Percentiles rank a stretch among this genome's conserved stretches.
phyloP scores from a whole-genome alignment of 1,139 yeast genomes.

The Suhomyces ambrosiae region DNA sequence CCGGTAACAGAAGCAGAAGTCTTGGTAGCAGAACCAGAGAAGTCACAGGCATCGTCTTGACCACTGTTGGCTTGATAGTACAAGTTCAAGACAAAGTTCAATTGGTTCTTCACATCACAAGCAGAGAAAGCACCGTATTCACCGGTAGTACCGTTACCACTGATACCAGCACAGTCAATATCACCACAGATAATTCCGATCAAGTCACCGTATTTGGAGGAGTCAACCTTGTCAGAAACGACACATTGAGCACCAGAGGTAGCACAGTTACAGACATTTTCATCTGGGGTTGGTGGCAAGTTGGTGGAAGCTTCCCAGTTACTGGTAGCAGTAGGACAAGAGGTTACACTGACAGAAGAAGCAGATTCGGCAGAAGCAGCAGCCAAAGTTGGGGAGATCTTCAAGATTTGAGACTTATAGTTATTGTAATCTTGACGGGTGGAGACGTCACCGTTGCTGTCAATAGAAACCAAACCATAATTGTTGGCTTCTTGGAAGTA shows the following conservation, averaged over 20 bases:
- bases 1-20: constrained; percentile 22
- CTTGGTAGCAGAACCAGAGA: constrained; percentile 48
- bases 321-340: constrained; percentile 46
- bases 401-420: constrained; percentile 50
- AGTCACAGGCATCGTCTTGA: constrained; percentile 58
- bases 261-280: constrained; percentile 57
- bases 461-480: constrained; percentile 69
- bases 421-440: constrained; percentile 58
- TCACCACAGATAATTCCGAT: constrained; percentile 55
- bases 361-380: constrained; percentile 18
- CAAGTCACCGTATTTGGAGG: constrained; percentile 48
- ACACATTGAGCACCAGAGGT: constrained; percentile 21
- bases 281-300: constrained; percentile 72
- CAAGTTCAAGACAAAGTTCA: constrained; percentile 61
- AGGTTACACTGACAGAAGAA: constrained; percentile 17
- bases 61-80: constrained; percentile 55
- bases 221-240: constrained; percentile 19
- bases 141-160: constrained; percentile 55
- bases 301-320: constrained; percentile 30
- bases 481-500: constrained; percentile 65
- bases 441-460: constrained; percentile 37
- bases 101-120: constrained; percentile 54
- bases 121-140: constrained; percentile 28
- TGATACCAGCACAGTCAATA: constrained; percentile 55
- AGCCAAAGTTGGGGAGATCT: constrained; percentile 37